Base-by-base conservation (phyloP, 495 filamentous ascomycete species). In the Margaritispora aquatica region DNA sequence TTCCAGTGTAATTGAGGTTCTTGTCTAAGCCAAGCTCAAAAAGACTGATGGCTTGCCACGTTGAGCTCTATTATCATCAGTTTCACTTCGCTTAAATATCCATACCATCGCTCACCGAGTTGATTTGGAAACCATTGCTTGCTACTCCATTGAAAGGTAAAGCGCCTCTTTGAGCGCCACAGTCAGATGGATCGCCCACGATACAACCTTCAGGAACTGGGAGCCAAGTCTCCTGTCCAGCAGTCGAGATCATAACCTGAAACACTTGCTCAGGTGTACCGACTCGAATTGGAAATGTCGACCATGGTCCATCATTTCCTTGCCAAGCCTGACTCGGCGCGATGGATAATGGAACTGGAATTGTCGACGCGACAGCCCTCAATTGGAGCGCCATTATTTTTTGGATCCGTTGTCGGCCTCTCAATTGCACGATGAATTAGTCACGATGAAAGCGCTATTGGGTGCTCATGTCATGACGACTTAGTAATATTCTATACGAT, bases 201-300 rank as follows among this genome's bases (percentile, higher is more conserved):
- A 41, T 23, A 26, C 57, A 59, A 1, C 55, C 55, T 57, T 57
- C 55, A 10, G 57, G 34, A 2, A 59, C 26, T 8, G 34, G 66
- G 0, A 75, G 69, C 71, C 75, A 75, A 2, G 76, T 71, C 49
- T 74, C 63, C 38, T 73, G 68, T 29, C 68, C 69, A 2, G 71
- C 69, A 21, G 77, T 79, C 26, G 80, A 78, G 11, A 75, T 62
- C 8, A 80, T 69, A 13, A 78, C 71, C 23, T 74, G 70, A 36
- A 78, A 65, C 55, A 65, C 67, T 59, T 82, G 78, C 17, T 63
- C 54, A 7, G 72, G 73, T 1, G 64, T 74, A 9, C 73, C 72
- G 21, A 75, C 54, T 15, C 63, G 58, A 15, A 74, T 49, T 1
- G 50, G 57, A 57, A 74, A 75, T 2, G 69, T 68, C 13, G 72